phyloP scores from a whole-genome alignment of 2,329 filamentous ascomycete genomes.

The Diaporthe longicolla region DNA sequence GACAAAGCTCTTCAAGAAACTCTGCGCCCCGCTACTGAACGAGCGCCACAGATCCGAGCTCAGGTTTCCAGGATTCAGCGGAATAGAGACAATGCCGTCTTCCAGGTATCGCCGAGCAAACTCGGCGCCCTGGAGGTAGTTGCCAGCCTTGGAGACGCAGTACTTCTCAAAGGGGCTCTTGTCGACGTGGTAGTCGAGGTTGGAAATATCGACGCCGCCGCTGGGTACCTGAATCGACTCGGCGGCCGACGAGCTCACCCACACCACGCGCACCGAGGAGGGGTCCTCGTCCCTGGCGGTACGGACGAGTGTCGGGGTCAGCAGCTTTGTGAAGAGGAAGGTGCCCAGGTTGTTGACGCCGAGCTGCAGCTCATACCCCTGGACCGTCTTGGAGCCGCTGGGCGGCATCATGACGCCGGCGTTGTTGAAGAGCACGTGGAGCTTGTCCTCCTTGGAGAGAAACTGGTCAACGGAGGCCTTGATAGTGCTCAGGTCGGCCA shows the following conservation, averaged over 20 bases:
- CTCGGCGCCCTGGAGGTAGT: constrained; percentile 45
- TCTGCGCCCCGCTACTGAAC: not conserved
- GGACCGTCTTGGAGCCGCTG: constrained; percentile 46
- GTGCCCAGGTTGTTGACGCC: constrained; percentile 42
- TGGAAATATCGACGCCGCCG: constrained; percentile 35
- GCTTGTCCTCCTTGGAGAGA: constrained; percentile 45
- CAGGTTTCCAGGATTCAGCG: constrained; percentile 50
- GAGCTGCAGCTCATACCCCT: constrained; percentile 42
- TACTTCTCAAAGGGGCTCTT: constrained; percentile 42
- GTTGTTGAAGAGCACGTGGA: constrained; percentile 58
- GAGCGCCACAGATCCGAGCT: constrained; percentile 45
- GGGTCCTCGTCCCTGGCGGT: constrained; percentile 29
- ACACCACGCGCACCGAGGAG: constrained; percentile 39
- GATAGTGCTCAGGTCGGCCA: constrained; percentile 48
- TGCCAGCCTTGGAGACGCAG: constrained; percentile 47
- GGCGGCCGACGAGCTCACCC: constrained; percentile 36
- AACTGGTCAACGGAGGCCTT: constrained; percentile 46
- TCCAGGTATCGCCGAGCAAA: constrained; percentile 45
- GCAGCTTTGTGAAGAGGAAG: constrained; percentile 41
- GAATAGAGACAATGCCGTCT: constrained; percentile 47
- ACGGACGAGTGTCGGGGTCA: constrained; percentile 37
- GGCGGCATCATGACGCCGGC: constrained; percentile 55
- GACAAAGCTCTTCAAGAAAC: constrained; percentile 31
- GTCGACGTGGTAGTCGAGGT: constrained; percentile 37
- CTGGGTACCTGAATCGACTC: constrained; percentile 26